A percentile compares a stretch with the other conserved stretches of the same genome.
phyloP scores from a whole-genome alignment of 495 filamentous ascomycete species.

The Halenospora varia region DNA sequence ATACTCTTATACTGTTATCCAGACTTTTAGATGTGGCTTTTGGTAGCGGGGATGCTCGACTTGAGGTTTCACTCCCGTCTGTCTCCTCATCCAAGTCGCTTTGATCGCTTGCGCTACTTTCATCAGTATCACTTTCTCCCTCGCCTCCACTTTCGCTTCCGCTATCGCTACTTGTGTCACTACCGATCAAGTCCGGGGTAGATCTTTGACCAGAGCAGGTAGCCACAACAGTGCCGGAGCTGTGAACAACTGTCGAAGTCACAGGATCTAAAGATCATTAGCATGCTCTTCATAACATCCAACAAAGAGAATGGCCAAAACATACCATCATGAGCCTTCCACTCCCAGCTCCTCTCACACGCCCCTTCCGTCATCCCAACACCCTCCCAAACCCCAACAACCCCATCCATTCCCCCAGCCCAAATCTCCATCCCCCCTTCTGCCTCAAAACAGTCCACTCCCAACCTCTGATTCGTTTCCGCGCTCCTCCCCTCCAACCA shows the following conservation, averaged over 20 bases:
- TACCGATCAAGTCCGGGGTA: not conserved
- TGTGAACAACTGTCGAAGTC: conserved; percentile 61
- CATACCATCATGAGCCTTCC: conserved; percentile 47
- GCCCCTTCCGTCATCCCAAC: conserved; percentile 50
- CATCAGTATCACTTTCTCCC: conserved; percentile 2
- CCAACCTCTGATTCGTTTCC: conserved; percentile 71
- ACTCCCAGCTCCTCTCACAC: conserved; percentile 52
- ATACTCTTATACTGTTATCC: conserved; percentile 65
- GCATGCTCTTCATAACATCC: not conserved
- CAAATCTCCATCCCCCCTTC: conserved; percentile 66
- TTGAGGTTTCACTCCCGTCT: not conserved
- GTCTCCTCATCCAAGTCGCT: conserved; percentile 5
- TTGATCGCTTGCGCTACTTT: conserved; percentile 7
- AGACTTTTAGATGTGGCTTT: not conserved
- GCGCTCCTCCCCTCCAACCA: conserved; percentile 69
- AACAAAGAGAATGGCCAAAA: not conserved
- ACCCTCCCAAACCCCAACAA: conserved; percentile 71
- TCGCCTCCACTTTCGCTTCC: not conserved
- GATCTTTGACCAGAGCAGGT: conserved; percentile 65
- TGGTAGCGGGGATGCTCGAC: not conserved
- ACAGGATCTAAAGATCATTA: conserved; percentile 36
- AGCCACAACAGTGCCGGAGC: conserved; percentile 62
- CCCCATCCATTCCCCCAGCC: conserved; percentile 80
- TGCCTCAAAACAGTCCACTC: conserved; percentile 61
- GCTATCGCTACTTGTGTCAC: not conserved